These are phyloP conservation scores for Adenanthera pavonina DNA, from an alignment of 306 rosid genomes.

Conservation along the genomic window DNA sequence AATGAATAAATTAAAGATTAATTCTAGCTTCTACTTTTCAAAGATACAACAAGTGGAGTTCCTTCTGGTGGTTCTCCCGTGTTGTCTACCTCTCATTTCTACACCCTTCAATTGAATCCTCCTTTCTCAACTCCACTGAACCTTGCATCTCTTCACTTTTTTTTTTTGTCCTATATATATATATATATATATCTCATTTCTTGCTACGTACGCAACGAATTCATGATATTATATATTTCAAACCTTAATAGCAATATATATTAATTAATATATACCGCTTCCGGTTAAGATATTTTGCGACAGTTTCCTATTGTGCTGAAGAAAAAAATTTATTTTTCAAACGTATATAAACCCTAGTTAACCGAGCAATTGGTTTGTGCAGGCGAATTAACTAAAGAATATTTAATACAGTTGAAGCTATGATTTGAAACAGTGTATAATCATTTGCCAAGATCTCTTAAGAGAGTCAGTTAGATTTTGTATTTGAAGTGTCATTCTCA, in stretches of 20 bases:
- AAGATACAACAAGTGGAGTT: slow-evolving; percentile 35
- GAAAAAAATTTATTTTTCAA: no score
- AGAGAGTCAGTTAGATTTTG: background rate
- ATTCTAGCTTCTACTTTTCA: slow-evolving; percentile 29
- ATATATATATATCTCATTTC: background rate
- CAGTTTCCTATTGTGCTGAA: background rate
- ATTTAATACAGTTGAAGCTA: background rate
- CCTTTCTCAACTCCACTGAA: slow-evolving; percentile 32
- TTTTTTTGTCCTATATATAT: background rate
- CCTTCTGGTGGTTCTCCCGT: slow-evolving; percentile 44
- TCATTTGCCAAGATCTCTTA: background rate
- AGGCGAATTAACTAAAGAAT: background rate
- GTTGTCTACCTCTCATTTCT: slow-evolving; percentile 12
- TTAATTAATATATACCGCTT: background rate
- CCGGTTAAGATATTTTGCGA: slow-evolving; percentile 13
- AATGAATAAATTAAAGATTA: slow-evolving; percentile 22
- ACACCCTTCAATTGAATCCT: slow-evolving; percentile 26
- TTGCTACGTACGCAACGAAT: background rate
- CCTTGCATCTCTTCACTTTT: slow-evolving; percentile 7
- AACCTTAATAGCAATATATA: background rate
- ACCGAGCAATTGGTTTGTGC: slow-evolving; percentile 10
- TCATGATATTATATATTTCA: background rate
- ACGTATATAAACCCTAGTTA: no score
- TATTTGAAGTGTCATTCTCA: background rate
- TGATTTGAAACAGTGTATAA: background rate